Evolutionary conservation across 2,329 filamentous ascomycete genomes (phyloP).

Genomic region (Xylariaceae sp.): DNA sequence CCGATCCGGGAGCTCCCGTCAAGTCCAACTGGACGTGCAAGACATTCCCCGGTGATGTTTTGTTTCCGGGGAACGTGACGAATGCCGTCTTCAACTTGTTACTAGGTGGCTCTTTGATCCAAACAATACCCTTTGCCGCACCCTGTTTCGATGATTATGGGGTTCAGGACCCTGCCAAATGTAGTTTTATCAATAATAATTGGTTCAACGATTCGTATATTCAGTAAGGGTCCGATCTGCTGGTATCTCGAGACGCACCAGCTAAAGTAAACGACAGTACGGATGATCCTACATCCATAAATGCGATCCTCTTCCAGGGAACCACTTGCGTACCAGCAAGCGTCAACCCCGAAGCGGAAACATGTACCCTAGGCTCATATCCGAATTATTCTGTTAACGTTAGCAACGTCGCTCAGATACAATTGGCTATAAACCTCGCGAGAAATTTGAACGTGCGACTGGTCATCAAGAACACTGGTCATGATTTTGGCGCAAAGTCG

Average conservation of each 20-base stretch:
- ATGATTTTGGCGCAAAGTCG: conserved; percentile 27
- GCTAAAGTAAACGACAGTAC: conserved; percentile 16
- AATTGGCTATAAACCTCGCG: conserved; percentile 26
- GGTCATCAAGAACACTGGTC: conserved; percentile 28
- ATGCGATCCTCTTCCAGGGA: conserved; percentile 25
- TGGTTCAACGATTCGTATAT: conserved; percentile 27
- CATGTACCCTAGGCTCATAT: conserved; percentile 26
- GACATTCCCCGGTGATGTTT: conserved; percentile 25
- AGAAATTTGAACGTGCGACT: conserved; percentile 26
- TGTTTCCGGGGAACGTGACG: conserved; percentile 23
- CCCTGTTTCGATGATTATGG: conserved; percentile 26
- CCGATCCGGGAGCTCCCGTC: conserved; percentile 18
- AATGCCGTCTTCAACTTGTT: conserved; percentile 24
- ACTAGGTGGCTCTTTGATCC: conserved; percentile 25
- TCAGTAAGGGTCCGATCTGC: conserved; percentile 16
- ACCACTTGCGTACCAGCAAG: conserved; percentile 25
- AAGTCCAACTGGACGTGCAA: conserved; percentile 22
- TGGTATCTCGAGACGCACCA: not conserved
- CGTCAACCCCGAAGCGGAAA: conserved; percentile 21
- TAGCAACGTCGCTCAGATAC: conserved; percentile 25
- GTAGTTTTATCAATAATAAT: conserved; percentile 23
- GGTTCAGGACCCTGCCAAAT: conserved; percentile 23
- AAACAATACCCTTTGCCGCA: conserved; percentile 25
- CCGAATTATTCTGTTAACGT: conserved; percentile 27
- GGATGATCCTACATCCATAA: conserved; percentile 28